These are phyloP conservation scores for Apiospora koreana DNA, from an alignment of 2,329 filamentous ascomycete genomes.

Conservation along the genomic window DNA sequence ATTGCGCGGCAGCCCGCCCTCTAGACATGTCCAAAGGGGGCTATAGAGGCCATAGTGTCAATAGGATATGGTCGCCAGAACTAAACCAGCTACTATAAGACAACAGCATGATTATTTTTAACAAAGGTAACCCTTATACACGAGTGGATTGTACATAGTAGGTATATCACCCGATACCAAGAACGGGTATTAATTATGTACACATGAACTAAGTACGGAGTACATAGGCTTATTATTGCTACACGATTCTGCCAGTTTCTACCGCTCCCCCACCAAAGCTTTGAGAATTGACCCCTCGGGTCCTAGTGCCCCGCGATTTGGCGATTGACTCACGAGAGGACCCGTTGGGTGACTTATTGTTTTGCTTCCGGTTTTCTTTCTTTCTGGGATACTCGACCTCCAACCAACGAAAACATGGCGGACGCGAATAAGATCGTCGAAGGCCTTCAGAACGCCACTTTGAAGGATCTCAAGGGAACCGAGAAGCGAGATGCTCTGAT, in stretches of 20 bases:
- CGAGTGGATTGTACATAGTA: too few species aligned
- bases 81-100: too few species aligned
- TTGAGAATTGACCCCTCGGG: slow-evolving; percentile 6
- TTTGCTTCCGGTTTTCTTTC: not conserved
- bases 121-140: too few species aligned
- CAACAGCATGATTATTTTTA: too few species aligned
- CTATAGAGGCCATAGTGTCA: too few species aligned
- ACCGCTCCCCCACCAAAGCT: slow-evolving; percentile 8
- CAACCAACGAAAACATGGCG: slow-evolving; percentile 17
- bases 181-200: too few species aligned
- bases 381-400: not conserved
- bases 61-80: too few species aligned
- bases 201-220: too few species aligned
- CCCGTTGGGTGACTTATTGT: not conserved
- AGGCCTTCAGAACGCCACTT: slow-evolving; percentile 20
- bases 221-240: too few species aligned
- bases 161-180: not conserved
- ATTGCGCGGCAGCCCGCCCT: too few species aligned
- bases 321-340: slow-evolving; percentile 1
- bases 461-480: slow-evolving; percentile 46
- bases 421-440: slow-evolving; percentile 20
- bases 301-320: slow-evolving; percentile 8
- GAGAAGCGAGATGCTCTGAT: slow-evolving; percentile 85
- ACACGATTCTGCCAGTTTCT: not conserved
- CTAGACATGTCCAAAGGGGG: too few species aligned